Percentiles rank a stretch among this genome's conserved stretches.
Evolutionary conservation across 2,329 filamentous ascomycete species (phyloP).

Genomic region (Hypoxylon sp.): DNA sequence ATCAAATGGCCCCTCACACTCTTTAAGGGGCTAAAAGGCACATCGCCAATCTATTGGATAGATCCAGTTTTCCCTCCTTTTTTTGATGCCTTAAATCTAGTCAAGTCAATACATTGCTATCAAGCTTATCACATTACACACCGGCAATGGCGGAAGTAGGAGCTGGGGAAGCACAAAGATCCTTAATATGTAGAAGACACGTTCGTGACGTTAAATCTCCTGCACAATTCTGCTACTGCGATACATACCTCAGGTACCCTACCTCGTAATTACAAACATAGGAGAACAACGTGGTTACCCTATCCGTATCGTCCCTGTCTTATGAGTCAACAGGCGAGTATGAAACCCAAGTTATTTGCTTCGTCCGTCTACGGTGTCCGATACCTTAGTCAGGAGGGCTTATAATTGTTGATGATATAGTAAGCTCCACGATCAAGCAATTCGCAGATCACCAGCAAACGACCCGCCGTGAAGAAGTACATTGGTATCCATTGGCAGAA

Average conservation of each 20-base stretch:
- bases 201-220: neutral
- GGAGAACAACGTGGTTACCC: neutral
- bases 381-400: neutral
- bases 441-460: neutral
- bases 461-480: neutral
- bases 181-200: neutral
- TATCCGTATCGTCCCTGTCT: neutral
- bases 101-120: neutral
- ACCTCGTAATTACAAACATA: neutral
- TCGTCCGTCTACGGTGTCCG: slow-evolving; percentile 14
- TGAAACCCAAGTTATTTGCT: neutral
- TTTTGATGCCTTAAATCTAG: neutral
- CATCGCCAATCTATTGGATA: neutral
- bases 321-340: neutral
- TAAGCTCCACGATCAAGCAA: neutral
- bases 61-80: neutral
- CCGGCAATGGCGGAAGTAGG: neutral
- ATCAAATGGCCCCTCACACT: neutral
- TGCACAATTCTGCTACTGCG: neutral
- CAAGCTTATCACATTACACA: neutral
- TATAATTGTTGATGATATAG: neutral
- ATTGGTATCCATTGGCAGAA: neutral
- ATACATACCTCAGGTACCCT: neutral
- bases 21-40: neutral
- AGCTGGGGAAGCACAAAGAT: neutral